Conservation (phyloP, 1,139 yeast species). For the Geotrichum macrosporum region DNA sequence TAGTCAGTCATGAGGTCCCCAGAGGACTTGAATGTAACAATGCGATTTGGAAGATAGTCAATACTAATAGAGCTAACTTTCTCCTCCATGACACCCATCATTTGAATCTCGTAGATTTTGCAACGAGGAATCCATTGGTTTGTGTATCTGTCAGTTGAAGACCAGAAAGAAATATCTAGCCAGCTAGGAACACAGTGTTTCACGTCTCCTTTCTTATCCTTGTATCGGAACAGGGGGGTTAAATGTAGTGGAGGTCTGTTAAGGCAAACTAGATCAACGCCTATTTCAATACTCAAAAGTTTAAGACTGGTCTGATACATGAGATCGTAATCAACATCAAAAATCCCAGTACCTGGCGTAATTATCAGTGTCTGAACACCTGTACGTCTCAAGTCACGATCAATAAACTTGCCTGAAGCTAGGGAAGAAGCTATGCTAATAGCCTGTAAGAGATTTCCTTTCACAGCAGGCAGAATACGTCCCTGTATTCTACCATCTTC, state of each 20-base stretch:
- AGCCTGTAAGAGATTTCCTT: slow-evolving; percentile 86
- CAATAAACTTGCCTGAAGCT: slow-evolving; percentile 74
- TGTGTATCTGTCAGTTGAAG: slow-evolving; percentile 41
- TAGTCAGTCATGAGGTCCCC: slow-evolving; percentile 56
- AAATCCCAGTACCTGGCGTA: slow-evolving; percentile 90
- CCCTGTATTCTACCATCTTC: slow-evolving; percentile 41
- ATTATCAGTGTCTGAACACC: slow-evolving; percentile 78
- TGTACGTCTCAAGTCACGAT: slow-evolving; percentile 82
- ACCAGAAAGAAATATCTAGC: slow-evolving; percentile 91
- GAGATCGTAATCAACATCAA: slow-evolving; percentile 82
- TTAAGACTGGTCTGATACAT: slow-evolving; percentile 71
- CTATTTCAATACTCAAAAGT: slow-evolving; percentile 71
- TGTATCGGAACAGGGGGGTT: slow-evolving; percentile 79
- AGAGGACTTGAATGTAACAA: slow-evolving; percentile 34
- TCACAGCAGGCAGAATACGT: slow-evolving; percentile 69
- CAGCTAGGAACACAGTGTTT: slow-evolving; percentile 83
- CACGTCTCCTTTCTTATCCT: slow-evolving; percentile 39
- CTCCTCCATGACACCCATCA: slow-evolving; percentile 97
- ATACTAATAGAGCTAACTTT: slow-evolving; percentile 66
- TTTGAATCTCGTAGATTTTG: slow-evolving; percentile 88
- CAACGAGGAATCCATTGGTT: slow-evolving; percentile 88
- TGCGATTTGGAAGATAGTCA: slow-evolving; percentile 44
- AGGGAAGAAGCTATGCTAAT: slow-evolving; percentile 77
- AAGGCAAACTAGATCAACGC: slow-evolving; percentile 82
- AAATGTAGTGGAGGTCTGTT: slow-evolving; percentile 89